phyloP scores from a whole-genome alignment of 352 stramenopile genomes.

The Pythium chondricola region DNA sequence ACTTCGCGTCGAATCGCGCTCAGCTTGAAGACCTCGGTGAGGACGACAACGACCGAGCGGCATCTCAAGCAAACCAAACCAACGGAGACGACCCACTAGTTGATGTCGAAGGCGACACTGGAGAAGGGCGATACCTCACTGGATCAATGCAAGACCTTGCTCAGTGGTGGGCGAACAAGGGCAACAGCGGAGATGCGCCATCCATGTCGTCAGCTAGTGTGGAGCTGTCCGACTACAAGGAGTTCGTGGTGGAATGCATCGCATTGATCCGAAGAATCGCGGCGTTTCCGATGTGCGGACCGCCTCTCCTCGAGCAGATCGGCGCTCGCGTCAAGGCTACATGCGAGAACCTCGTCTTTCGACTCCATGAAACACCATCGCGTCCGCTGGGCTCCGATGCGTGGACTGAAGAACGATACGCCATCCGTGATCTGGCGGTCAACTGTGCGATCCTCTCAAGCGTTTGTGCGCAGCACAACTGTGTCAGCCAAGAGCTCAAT shows the following conservation, averaged over 20 bases:
- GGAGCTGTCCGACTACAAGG: constrained; percentile 24
- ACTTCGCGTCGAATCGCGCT: constrained; percentile 53
- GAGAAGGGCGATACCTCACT: constrained; percentile 30
- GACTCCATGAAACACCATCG: constrained; percentile 13
- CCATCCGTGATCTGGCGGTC: constrained; percentile 22
- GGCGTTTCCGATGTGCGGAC: constrained; percentile 17
- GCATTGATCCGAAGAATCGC: constrained; percentile 25
- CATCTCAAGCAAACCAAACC: constrained; percentile 17
- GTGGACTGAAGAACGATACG: constrained; percentile 18
- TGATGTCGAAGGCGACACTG: constrained; percentile 25
- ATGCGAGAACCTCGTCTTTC: constrained; percentile 14
- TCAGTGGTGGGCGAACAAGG: constrained; percentile 42
- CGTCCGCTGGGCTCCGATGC: constrained; percentile 11
- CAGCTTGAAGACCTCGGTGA: constrained; percentile 65
- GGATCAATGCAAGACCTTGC: constrained; percentile 66
- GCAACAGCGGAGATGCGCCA: constrained; percentile 18
- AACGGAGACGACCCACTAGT: constrained; percentile 34
- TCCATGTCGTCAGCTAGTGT: constrained; percentile 14
- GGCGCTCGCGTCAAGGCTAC: constrained; percentile 13
- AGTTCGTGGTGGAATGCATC: constrained; percentile 30
- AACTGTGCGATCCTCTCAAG: constrained; percentile 23
- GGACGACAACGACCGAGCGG: constrained; percentile 17
- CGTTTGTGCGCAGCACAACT: constrained; percentile 25
- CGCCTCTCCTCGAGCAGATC: constrained; percentile 15
- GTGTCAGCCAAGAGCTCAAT: constrained; percentile 17